Percentiles rank a stretch among this genome's conserved stretches.
Conservation (phyloP, 208 protist species). For the Wallacemonas sp. region DNA sequence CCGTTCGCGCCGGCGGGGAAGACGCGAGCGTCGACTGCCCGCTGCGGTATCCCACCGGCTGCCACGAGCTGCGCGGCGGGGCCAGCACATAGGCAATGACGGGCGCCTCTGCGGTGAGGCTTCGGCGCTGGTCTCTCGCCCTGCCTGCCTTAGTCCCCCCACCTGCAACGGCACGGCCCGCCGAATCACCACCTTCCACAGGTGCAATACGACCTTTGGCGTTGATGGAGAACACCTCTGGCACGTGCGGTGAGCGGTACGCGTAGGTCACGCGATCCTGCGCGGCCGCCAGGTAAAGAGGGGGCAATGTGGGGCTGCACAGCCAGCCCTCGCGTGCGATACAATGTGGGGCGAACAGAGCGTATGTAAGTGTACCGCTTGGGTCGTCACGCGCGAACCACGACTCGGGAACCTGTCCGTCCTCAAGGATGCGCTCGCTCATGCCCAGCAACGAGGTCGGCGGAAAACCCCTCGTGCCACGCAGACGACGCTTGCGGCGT, state of each 20-base stretch:
- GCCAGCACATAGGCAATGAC: slow-evolving; percentile 1
- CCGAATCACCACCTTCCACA: too few relatives aligned
- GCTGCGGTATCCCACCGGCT: background rate
- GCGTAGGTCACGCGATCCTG: background rate
- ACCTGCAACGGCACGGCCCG: too few relatives aligned
- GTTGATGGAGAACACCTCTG: background rate
- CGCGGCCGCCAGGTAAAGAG: background rate
- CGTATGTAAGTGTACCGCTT: background rate
- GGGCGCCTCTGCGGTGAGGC: too few relatives aligned
- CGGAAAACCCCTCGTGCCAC: background rate
- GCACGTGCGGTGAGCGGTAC: background rate
- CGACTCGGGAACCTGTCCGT: background rate
- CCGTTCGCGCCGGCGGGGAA: background rate
- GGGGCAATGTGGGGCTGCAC: background rate
- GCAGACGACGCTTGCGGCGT: background rate
- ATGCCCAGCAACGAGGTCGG: background rate
- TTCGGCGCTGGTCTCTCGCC: too few relatives aligned
- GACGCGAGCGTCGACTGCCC: background rate
- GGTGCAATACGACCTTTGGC: background rate
- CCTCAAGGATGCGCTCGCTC: background rate
- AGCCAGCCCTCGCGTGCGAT: background rate
- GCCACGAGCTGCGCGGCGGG: background rate
- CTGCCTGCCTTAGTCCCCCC: too few relatives aligned
- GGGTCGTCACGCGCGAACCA: background rate
- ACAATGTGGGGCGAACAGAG: background rate